Base-by-base conservation (phyloP, 2,329 filamentous ascomycete species). In the Pseudogymnoascus sp. region DNA sequence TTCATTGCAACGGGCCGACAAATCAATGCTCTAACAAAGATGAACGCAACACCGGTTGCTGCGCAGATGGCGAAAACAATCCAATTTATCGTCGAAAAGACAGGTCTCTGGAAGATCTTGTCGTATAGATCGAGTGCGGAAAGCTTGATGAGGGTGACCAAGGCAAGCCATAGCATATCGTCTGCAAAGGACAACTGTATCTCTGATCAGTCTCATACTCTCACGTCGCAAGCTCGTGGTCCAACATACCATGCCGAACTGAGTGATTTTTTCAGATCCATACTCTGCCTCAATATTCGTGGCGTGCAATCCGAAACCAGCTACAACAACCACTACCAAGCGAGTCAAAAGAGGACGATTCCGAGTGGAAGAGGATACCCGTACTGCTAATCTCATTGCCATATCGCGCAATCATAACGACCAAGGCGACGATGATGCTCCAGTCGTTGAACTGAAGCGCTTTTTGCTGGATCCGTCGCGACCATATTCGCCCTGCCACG, bases 121-220 rank as follows among this genome's bases (percentile, higher is more conserved):
- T 60, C 14, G 50, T 67, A 69, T 46, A 69, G 66, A 11, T 68
- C 64, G 3, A 69, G 59, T 12, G 66, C 66, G 2, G 67, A 69
- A 23, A 64, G n/a, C 31, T 69, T 69, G 2, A 67, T 56, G 14
- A 66, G 36, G 11, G 64, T 46, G 1, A 68, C 25, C 31, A 36
- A 36, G 31, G 31, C 11, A 12, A 36, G 31, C 31, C 31, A 36
- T 36, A 36, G 31, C 31, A 16, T 25, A 23, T 40, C 63, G 59
- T 53, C 60, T 62, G n/a, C 38, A 50, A 53, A 64, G 65, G 5
- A 64, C 53, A 21, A 64, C 18, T 14, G 64, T 10, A 25, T 63
- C 11, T 1, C 64, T 64, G n/a, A 66, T 59, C 11, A 23, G 28
- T 11, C 37, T 16, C 7, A 67, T 62, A 14, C 65, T 60, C 0